Percentiles rank a stretch among this genome's conserved stretches.
These are phyloP conservation scores for Colletotrichum navitas DNA, from an alignment of 2,329 filamentous ascomycete genomes.

Conservation along the genomic window DNA sequence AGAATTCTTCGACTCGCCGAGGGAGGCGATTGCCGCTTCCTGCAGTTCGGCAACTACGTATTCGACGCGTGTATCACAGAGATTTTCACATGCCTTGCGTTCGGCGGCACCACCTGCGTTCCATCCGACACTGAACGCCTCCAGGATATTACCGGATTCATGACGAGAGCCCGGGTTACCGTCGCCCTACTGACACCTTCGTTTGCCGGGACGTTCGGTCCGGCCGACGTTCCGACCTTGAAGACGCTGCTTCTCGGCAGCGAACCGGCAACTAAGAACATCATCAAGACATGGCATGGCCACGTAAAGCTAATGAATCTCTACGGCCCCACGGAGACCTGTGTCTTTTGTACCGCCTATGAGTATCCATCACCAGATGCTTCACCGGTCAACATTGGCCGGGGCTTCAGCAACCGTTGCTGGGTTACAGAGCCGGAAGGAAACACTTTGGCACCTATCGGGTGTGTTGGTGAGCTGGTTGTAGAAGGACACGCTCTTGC, in stretches of 20 bases:
- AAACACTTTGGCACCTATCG: constrained; percentile 41
- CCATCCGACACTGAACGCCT: constrained; percentile 6
- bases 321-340: constrained; percentile 31
- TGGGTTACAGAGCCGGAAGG: constrained; percentile 44
- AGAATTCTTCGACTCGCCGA: not conserved
- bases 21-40: constrained; percentile 17
- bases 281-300: constrained; percentile 21
- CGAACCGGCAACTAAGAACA: constrained; percentile 14
- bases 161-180: constrained; percentile 1
- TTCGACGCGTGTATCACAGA: constrained; percentile 66
- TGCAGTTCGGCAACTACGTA: constrained; percentile 64
- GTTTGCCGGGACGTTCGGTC: constrained; percentile 26
- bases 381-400: constrained; percentile 43
- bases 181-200: constrained; percentile 30
- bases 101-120: constrained; percentile 64
- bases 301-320: constrained; percentile 10
- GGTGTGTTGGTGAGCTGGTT: constrained; percentile 38
- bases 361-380: constrained; percentile 6
- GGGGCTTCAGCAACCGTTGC: constrained; percentile 34
- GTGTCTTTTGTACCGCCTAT: constrained; percentile 28
- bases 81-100: constrained; percentile 63
- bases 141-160: constrained; percentile 45
- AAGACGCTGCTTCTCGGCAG: constrained; percentile 18
- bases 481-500: constrained; percentile 17
- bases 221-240: not conserved